Conservation (phyloP, 495 filamentous ascomycete species). For the Margaritispora aquatica region DNA sequence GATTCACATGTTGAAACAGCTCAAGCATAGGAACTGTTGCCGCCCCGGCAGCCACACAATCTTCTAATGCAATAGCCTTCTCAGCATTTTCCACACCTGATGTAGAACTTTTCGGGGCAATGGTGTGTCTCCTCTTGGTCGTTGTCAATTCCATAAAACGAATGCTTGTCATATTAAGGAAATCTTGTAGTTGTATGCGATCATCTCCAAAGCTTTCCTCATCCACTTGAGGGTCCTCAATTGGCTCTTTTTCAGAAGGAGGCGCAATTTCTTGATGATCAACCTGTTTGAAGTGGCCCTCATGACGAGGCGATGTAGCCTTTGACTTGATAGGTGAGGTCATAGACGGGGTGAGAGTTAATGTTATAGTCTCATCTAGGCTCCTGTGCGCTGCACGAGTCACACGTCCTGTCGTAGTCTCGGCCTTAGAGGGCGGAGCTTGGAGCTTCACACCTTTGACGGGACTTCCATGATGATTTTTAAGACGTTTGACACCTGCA, state of each 20-base stretch:
- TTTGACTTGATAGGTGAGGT: conserved; percentile 38
- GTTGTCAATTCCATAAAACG: conserved; percentile 94
- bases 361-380: conserved; percentile 23
- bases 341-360: conserved; percentile 33
- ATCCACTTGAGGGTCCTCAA: conserved; percentile 24
- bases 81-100: conserved; percentile 36
- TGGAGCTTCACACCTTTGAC: conserved; percentile 69
- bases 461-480: conserved; percentile 65
- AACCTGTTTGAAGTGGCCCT: conserved; percentile 43
- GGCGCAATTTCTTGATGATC: conserved; percentile 36
- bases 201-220: conserved; percentile 43
- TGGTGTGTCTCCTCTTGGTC: conserved; percentile 84
- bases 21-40: conserved; percentile 91
- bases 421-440: conserved; percentile 57
- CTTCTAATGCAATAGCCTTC: conserved; percentile 54
- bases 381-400: conserved; percentile 45
- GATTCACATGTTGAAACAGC: conserved; percentile 82
- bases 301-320: conserved; percentile 41
- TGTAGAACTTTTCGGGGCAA: conserved; percentile 46
- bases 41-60: conserved; percentile 79
- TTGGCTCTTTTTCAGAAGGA: conserved; percentile 29
- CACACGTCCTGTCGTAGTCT: conserved; percentile 51
- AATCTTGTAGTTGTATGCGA: conserved; percentile 82
- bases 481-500: conserved; percentile 62
- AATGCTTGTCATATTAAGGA: conserved; percentile 90